Evolutionary conservation across 2,329 filamentous ascomycete genomes (phyloP), one percentile per base, ranked within the genome.

Genomic region (Penicillium sp.): DNA sequence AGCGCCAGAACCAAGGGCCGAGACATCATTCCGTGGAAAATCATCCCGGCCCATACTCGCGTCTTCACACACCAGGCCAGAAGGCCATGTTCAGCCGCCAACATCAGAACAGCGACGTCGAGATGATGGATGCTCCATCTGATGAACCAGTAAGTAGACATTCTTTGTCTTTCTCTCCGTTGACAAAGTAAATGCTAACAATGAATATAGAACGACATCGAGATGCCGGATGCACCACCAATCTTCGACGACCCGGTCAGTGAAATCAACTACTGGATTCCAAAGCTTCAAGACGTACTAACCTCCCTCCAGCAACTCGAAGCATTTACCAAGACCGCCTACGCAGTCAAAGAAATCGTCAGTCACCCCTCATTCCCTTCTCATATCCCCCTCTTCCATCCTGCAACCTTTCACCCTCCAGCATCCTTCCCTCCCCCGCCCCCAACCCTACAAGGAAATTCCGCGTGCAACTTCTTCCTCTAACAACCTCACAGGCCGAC

Each of bases 161-260:
- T 4, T 12, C 14, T 30, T 12, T 6, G 3, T 28, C 28, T 7
- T 25, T 25, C 22, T 25, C 2, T 25, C 22, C 22, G 6, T 5
- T 13, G 14, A 12, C n/a, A 39, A 12, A 22, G 12, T 13, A 13
- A 18, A 38, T 25, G 6, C 34, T 45, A 30, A 45, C 42, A 22
- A 30, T 45, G 33, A 30, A 22, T 45, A 14, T 16, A 45, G 42
- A 46, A 25, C 11, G 47, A 49, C 2, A 40, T 45, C 14, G 57
- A 57, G n/a, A 60, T 60, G 57, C 38, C 48, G 0, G 57, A 60
- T 18, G 57, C 56, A 10, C 56, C 56, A 14, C 46, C 49, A 18
- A 19, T 48, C 29, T 22, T 13, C 13, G 2, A 4, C 16, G 49
- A 49, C 22, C 25, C 48, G 18, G 42, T 53, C 18, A 43, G 46